Conservation (phyloP, 345 rosid genomes). For the Iberis pinnata region DNA sequence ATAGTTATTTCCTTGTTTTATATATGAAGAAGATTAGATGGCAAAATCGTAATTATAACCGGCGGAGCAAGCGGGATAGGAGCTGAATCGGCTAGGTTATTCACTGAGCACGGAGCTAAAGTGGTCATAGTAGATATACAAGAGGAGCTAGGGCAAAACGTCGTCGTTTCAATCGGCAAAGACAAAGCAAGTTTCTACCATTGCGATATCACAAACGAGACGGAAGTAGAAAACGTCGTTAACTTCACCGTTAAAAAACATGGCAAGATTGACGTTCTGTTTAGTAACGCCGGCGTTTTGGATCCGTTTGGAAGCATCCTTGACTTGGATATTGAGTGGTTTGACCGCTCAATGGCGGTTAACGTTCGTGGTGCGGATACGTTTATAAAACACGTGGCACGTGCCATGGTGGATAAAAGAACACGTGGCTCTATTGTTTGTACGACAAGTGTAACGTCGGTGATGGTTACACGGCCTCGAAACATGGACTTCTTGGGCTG, state of each 20-base stretch:
- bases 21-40: slow-evolving; percentile 46
- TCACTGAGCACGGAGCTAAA: slow-evolving; percentile 56
- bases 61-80: slow-evolving; percentile 92
- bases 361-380: slow-evolving; percentile 72
- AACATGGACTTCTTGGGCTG: slow-evolving; percentile 63
- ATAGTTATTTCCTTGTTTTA: background rate
- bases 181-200: slow-evolving; percentile 40
- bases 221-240: slow-evolving; percentile 56
- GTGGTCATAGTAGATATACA: slow-evolving; percentile 66
- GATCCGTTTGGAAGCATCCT: slow-evolving; percentile 48
- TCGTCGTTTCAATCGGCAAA: slow-evolving; percentile 36
- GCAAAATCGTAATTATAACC: slow-evolving; percentile 74
- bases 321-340: slow-evolving; percentile 42
- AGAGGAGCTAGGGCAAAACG: slow-evolving; percentile 49
- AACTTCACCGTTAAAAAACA: slow-evolving; percentile 36
- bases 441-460: slow-evolving; percentile 49
- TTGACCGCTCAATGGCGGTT: slow-evolving; percentile 53
- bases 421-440: slow-evolving; percentile 68
- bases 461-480: slow-evolving; percentile 56
- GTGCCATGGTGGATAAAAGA: slow-evolving; percentile 55
- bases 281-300: slow-evolving; percentile 72
- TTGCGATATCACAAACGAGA: slow-evolving; percentile 70
- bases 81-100: slow-evolving; percentile 54
- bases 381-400: slow-evolving; percentile 65
- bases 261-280: slow-evolving; percentile 57